These are phyloP conservation scores for Adenanthera pavonina DNA, from an alignment of 306 rosid species.

Conservation along the genomic window DNA sequence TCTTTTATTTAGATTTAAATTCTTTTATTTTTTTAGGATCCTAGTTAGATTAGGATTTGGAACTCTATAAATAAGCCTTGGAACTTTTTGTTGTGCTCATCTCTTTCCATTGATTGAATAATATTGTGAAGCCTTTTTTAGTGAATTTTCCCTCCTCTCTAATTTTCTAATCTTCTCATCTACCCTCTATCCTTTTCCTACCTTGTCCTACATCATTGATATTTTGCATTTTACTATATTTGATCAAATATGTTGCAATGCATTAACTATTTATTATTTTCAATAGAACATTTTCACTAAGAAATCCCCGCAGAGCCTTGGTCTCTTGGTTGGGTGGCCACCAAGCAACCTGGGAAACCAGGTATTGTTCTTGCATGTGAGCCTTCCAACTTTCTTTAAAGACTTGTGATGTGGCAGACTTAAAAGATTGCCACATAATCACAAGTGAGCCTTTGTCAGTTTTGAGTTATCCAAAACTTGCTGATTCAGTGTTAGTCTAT, in stretches of 20 bases:
- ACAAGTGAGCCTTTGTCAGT: not conserved
- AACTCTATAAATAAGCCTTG: too few species aligned
- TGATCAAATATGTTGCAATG: not conserved
- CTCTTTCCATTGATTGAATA: too few species aligned
- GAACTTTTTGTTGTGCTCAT: too few species aligned
- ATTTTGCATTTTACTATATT: not conserved
- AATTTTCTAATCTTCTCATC: too few species aligned
- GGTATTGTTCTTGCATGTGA: not conserved
- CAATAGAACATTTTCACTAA: not conserved
- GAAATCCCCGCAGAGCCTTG: not conserved
- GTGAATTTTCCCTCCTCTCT: too few species aligned
- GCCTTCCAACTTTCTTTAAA: not conserved
- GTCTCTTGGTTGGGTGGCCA: slow-evolving; percentile 1
- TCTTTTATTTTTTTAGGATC: too few species aligned
- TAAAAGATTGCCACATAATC: not conserved
- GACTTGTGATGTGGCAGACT: not conserved
- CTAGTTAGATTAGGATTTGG: too few species aligned
- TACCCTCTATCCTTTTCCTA: too few species aligned
- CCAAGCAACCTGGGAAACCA: not conserved
- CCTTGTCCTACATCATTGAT: not conserved
- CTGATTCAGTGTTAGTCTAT: not conserved
- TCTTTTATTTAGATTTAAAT: too few species aligned
- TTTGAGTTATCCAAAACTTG: not conserved
- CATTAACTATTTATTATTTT: not conserved
- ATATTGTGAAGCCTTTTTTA: too few species aligned